Conservation (phyloP, 805 yeast species). For the Ogataea haglerorum region DNA sequence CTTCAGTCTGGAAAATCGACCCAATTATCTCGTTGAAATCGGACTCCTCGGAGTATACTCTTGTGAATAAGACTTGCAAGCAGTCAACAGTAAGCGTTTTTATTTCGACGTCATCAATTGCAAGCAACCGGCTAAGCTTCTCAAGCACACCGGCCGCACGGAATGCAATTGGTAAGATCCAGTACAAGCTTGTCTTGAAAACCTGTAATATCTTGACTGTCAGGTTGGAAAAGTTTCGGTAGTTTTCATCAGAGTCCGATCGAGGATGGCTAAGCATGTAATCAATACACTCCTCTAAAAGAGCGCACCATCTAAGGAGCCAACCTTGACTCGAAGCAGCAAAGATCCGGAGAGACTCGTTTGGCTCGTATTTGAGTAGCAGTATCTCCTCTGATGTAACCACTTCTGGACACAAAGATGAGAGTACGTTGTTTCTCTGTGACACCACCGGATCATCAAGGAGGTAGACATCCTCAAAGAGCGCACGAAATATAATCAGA, state of each 20-base stretch:
- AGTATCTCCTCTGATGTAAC: constrained; percentile 69
- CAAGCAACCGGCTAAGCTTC: constrained; percentile 57
- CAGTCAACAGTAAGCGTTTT: constrained; percentile 88
- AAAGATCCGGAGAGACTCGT: constrained; percentile 58
- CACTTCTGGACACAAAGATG: constrained; percentile 80
- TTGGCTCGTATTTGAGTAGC: constrained; percentile 59
- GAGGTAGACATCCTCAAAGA: constrained; percentile 90
- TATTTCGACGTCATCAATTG: constrained; percentile 57
- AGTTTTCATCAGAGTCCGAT: constrained; percentile 6
- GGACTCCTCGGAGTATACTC: constrained; percentile 59
- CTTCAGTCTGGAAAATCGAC: constrained; percentile 67
- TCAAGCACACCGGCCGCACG: constrained; percentile 62
- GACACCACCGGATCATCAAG: constrained; percentile 90
- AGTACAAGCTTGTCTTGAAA: constrained; percentile 83
- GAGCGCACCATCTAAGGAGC: constrained; percentile 72
- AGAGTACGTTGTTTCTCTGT: constrained; percentile 69
- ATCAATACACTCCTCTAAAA: constrained; percentile 44
- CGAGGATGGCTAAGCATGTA: constrained; percentile 19
- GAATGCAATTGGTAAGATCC: constrained; percentile 81
- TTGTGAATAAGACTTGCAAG: constrained; percentile 80
- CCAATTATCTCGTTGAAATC: constrained; percentile 82
- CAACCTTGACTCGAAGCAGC: constrained; percentile 79
- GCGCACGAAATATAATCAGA: constrained; percentile 72
- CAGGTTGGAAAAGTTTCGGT: constrained; percentile 32
- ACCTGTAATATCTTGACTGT: constrained; percentile 72